Evolutionary conservation across 148 eudicot genomes (phyloP).

Genomic region (Tetragonia tetragonoides): DNA sequence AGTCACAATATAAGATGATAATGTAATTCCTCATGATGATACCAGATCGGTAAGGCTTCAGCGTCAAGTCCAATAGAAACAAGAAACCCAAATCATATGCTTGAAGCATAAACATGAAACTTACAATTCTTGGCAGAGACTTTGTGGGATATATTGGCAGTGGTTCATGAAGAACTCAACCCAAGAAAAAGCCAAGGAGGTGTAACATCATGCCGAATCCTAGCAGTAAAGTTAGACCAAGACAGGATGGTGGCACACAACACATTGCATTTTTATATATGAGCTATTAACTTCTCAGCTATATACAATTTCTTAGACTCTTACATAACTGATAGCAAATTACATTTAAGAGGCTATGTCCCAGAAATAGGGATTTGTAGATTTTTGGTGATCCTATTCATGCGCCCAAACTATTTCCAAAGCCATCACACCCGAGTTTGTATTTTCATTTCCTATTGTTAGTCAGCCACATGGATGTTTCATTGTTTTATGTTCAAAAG

Average conservation of each 20-base stretch:
- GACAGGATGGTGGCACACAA: not conserved
- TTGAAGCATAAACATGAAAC: not conserved
- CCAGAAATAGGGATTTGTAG: too few species aligned
- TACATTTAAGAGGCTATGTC: too few species aligned
- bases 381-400: too few species aligned
- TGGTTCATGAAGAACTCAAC: not conserved
- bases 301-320: too few species aligned
- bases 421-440: too few species aligned
- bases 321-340: too few species aligned
- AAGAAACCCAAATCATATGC: not conserved
- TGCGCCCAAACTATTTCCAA: too few species aligned
- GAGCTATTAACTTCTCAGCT: not conserved
- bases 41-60: not conserved
- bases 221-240: not conserved
- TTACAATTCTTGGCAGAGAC: not conserved
- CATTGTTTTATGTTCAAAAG: too few species aligned
- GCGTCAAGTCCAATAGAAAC: not conserved
- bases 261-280: not conserved
- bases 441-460: too few species aligned
- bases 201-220: not conserved
- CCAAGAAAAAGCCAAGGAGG: not conserved
- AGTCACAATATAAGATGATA: not conserved
- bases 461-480: too few species aligned
- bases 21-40: not conserved
- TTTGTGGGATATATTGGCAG: not conserved